These are phyloP conservation scores for Galium porrigens DNA, from an alignment of 305 asterid genomes.

Conservation along the genomic window DNA sequence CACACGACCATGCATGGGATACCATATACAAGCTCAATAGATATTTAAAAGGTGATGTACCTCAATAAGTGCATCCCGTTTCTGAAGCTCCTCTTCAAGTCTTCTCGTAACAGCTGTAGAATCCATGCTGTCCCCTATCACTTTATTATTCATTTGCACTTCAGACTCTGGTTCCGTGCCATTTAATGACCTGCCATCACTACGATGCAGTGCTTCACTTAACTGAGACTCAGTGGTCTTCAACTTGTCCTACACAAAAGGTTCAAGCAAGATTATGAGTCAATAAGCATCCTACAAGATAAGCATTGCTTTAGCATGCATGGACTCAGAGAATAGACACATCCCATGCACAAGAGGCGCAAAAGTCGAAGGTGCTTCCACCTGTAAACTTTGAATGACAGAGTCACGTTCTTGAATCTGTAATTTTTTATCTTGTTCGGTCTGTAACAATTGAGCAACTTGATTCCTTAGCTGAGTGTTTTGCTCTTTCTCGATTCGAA, in stretches of 20 bases:
- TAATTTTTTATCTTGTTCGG: constrained; percentile 68
- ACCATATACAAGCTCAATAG: not conserved
- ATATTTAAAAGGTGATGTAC: constrained; percentile 23
- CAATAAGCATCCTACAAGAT: not conserved
- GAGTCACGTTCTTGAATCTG: constrained; percentile 67
- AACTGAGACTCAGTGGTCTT: constrained; percentile 57
- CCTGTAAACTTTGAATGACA: constrained; percentile 77
- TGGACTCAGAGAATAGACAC: not conserved
- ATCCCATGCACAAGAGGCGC: not conserved
- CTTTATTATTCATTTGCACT: constrained; percentile 30
- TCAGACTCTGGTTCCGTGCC: constrained; percentile 34
- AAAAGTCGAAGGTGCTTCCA: constrained; percentile 11
- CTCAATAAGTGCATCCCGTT: constrained; percentile 96
- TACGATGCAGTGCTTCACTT: constrained; percentile 46
- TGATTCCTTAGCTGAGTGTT: constrained; percentile 63
- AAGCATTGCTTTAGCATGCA: not conserved
- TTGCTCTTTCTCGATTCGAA: constrained; percentile 77
- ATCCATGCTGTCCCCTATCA: constrained; percentile 42
- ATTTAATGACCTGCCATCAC: constrained; percentile 32
- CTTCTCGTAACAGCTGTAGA: constrained; percentile 72
- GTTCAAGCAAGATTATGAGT: constrained; percentile 9
- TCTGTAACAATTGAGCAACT: constrained; percentile 58
- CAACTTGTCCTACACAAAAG: constrained; percentile 48
- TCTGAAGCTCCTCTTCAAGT: constrained; percentile 92
- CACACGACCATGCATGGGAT: not conserved